Evolutionary conservation across 805 yeast species (phyloP).

Genomic region (Cyberlindnera bimundalis): DNA sequence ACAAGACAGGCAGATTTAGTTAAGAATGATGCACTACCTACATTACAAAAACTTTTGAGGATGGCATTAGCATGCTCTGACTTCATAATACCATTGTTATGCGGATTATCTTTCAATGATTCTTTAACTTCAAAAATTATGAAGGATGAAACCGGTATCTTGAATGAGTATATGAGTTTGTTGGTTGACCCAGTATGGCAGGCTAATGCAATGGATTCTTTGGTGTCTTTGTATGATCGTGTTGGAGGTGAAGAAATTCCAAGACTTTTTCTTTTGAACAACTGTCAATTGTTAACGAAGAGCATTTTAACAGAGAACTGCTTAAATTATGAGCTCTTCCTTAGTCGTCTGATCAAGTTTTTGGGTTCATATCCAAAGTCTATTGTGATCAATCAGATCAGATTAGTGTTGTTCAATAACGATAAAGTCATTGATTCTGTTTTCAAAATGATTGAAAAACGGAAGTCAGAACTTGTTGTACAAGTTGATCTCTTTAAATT

Average conservation of each 20-base stretch:
- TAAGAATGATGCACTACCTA: slow-evolving; percentile 39
- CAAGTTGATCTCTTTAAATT: slow-evolving; percentile 24
- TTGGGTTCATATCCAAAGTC: slow-evolving; percentile 16
- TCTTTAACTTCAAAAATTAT: slow-evolving; percentile 30
- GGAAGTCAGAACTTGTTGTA: slow-evolving; percentile 15
- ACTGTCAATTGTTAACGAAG: slow-evolving; percentile 33
- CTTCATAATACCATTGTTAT: slow-evolving; percentile 43
- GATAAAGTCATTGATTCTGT: slow-evolving; percentile 13
- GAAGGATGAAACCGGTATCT: slow-evolving; percentile 25
- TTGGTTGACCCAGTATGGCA: slow-evolving; percentile 50
- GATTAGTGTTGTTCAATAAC: slow-evolving; percentile 19
- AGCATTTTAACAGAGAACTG: slow-evolving; percentile 40
- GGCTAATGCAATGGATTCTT: slow-evolving; percentile 47
- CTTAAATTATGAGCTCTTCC: slow-evolving; percentile 41
- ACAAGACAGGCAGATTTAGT: slow-evolving; percentile 38
- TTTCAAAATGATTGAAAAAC: slow-evolving; percentile 11
- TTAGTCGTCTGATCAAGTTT: slow-evolving; percentile 39
- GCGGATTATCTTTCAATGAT: slow-evolving; percentile 44
- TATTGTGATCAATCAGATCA: slow-evolving; percentile 19
- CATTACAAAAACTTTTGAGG: slow-evolving; percentile 34
- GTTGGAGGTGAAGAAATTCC: slow-evolving; percentile 30
- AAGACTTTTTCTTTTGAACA: slow-evolving; percentile 26
- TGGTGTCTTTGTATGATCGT: slow-evolving; percentile 42
- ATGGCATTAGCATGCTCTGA: slow-evolving; percentile 43
- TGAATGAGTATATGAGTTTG: slow-evolving; percentile 35